Conservation (phyloP, 2,329 filamentous ascomycete genomes). For the Fusarium transvaalense region DNA sequence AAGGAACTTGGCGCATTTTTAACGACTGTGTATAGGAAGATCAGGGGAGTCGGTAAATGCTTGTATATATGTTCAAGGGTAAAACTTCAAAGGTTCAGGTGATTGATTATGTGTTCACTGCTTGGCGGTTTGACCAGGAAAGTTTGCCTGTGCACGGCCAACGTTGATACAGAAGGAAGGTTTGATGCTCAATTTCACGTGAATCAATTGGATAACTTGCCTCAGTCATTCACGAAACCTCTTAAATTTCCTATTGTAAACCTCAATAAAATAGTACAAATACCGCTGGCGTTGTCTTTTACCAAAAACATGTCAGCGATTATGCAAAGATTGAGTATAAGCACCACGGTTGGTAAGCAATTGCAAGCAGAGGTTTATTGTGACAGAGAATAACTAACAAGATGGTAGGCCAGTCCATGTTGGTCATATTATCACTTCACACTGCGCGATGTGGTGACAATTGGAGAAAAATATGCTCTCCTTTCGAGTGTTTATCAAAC, state of each 20-base stretch:
- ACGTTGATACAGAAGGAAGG: too few species aligned
- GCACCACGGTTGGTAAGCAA: not conserved
- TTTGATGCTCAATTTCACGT: too few species aligned
- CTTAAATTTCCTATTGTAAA: not conserved
- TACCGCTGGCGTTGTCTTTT: not conserved
- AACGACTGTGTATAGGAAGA: not conserved
- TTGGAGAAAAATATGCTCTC: too few species aligned
- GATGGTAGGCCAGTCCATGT: too few species aligned
- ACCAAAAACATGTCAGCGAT: too few species aligned
- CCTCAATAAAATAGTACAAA: not conserved
- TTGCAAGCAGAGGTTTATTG: not conserved
- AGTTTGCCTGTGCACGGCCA: not conserved
- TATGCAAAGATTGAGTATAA: not conserved
- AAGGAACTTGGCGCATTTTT: not conserved
- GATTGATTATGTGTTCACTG: too few species aligned
- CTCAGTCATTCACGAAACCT: not conserved
- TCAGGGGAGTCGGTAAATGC: too few species aligned
- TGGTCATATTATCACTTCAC: too few species aligned
- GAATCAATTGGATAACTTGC: not conserved
- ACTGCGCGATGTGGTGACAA: too few species aligned
- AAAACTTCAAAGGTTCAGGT: not conserved
- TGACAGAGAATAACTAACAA: too few species aligned
- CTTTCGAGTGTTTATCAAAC: too few species aligned
- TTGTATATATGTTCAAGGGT: not conserved
- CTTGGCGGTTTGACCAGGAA: not conserved